Conservation (phyloP, 371 early-diverging fungal genomes). For the Sporodiniella umbellata region DNA sequence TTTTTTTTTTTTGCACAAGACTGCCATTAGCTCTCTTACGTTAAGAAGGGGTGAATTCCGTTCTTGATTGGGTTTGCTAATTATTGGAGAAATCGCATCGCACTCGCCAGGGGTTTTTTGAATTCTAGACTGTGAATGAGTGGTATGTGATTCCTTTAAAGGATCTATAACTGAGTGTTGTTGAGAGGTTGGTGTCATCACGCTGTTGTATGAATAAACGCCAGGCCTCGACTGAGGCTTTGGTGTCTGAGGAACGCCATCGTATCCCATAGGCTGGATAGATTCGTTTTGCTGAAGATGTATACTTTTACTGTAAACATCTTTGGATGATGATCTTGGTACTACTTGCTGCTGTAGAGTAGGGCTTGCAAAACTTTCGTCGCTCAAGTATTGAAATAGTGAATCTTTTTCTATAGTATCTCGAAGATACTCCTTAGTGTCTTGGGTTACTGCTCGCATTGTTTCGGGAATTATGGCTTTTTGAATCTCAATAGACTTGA, state of each 20-base stretch:
- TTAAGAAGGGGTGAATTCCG: slow-evolving; percentile 32
- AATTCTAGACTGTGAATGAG: slow-evolving; percentile 1
- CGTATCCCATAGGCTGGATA: not conserved
- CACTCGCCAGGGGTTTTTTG: slow-evolving; percentile 13
- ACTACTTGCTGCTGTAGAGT: not conserved
- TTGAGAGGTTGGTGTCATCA: slow-evolving; percentile 2
- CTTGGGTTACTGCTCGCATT: slow-evolving; percentile 29
- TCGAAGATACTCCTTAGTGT: slow-evolving; percentile 16
- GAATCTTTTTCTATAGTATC: not conserved
- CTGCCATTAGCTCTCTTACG: slow-evolving; percentile 14
- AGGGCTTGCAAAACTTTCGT: not conserved
- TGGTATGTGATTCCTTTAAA: not conserved
- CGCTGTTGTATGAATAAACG: not conserved
- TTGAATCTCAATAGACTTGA: slow-evolving; percentile 22
- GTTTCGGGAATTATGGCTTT: slow-evolving; percentile 18
- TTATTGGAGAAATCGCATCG: slow-evolving; percentile 16
- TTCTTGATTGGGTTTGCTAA: slow-evolving; percentile 9
- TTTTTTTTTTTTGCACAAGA: not conserved
- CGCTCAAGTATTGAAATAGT: not conserved
- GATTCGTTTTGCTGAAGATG: not conserved
- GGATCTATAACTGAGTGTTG: too few relatives aligned
- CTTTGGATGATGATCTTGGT: not conserved
- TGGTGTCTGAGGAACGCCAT: not conserved
- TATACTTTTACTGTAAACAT: not conserved
- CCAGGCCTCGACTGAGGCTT: not conserved